Percentiles rank a stretch among this genome's conserved stretches.
phyloP scores from a whole-genome alignment of 106 monocot species.

The Platanthera guangdongensis region DNA sequence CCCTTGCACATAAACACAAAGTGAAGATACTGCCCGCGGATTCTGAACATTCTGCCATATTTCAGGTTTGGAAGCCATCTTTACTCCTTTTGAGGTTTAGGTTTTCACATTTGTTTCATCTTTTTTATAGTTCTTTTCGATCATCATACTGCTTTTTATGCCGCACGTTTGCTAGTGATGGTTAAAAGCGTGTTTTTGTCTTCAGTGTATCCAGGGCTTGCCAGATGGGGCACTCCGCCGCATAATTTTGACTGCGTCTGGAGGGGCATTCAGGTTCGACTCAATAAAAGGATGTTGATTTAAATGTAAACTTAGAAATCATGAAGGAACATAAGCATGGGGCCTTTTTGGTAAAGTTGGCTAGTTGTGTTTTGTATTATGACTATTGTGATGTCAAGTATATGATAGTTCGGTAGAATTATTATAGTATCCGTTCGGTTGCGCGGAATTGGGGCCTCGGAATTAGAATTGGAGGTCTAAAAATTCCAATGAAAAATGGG shows the following conservation, averaged over 20 bases:
- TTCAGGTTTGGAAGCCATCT: slow-evolving; percentile 52
- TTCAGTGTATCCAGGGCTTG: slow-evolving; percentile 95
- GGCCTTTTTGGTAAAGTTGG: too few species aligned
- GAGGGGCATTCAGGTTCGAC: slow-evolving; percentile 80
- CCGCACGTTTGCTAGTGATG: background rate
- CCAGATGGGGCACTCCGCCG: slow-evolving; percentile 85
- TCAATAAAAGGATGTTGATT: background rate
- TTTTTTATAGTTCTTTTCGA: background rate
- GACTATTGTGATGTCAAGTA: too few species aligned
- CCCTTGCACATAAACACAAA: slow-evolving; percentile 94
- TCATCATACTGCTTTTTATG: background rate
- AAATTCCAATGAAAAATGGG: too few species aligned
- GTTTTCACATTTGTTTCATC: background rate
- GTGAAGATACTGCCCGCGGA: slow-evolving; percentile 97
- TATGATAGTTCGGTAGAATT: too few species aligned
- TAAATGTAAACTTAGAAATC: background rate
- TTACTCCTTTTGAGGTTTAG: background rate
- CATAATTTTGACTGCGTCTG: slow-evolving; percentile 94
- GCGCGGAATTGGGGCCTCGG: too few species aligned
- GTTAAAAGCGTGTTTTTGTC: background rate
- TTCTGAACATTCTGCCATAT: slow-evolving; percentile 97
- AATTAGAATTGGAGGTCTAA: too few species aligned
- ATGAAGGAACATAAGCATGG: background rate
- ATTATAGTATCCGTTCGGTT: too few species aligned
- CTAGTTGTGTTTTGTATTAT: too few species aligned